These are phyloP conservation scores for Pelargonium nanum DNA, from an alignment of 345 rosid genomes.

Conservation along the genomic window DNA sequence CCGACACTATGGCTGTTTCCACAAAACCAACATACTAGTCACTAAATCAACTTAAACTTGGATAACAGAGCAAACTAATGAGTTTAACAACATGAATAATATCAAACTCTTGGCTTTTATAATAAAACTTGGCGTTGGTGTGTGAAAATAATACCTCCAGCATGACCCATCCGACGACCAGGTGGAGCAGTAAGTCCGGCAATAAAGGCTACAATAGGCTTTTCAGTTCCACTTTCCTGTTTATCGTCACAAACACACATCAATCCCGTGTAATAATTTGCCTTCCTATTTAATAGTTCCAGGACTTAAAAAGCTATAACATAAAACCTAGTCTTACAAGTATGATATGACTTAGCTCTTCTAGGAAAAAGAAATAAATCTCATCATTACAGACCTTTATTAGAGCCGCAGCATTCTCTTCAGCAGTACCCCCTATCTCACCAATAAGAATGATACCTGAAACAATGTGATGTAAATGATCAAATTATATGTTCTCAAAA, in stretches of 20 bases:
- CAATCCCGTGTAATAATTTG: neutral
- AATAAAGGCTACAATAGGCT: slow-evolving; percentile 88
- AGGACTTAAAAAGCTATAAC: too few relatives aligned
- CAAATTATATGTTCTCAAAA: too few relatives aligned
- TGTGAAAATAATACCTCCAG: slow-evolving; percentile 54
- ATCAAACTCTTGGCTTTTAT: neutral
- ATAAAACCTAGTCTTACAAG: neutral
- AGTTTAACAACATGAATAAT: neutral
- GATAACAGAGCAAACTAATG: neutral
- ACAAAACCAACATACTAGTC: neutral
- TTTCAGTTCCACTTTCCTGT: slow-evolving; percentile 92
- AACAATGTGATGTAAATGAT: slow-evolving; percentile 2
- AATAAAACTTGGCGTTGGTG: neutral
- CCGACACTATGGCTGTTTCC: slow-evolving; percentile 81
- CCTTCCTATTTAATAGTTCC: neutral
- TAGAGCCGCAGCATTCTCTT: slow-evolving; percentile 90
- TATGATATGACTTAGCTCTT: neutral
- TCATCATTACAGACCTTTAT: slow-evolving; percentile 41
- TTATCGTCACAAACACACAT: slow-evolving; percentile 8
- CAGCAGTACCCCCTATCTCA: slow-evolving; percentile 96
- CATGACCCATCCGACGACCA: slow-evolving; percentile 98
- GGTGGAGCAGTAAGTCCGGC: slow-evolving; percentile 99
- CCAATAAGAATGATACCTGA: slow-evolving; percentile 87
- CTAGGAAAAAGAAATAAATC: neutral
- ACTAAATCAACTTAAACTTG: neutral